Evolutionary conservation across 2,329 filamentous ascomycete species (phyloP).

Genomic region (Hymenoscyphus fructigenus): DNA sequence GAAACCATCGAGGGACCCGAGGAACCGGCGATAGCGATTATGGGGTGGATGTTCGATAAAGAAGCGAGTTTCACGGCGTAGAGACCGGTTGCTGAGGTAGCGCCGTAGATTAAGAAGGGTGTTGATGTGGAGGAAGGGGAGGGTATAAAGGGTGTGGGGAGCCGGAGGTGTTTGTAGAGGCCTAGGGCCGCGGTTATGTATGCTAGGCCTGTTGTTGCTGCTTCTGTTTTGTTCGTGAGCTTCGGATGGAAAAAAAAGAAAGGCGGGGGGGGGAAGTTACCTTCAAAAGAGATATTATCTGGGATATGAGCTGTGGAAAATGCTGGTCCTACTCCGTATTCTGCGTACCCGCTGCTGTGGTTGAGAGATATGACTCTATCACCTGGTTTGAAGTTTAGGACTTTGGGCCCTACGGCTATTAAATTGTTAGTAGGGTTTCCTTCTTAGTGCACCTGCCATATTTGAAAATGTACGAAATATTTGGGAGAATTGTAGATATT

Average conservation of each 20-base stretch:
- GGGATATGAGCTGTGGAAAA: conserved; percentile 52
- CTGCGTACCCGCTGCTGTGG: conserved; percentile 55
- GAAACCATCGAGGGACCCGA: conserved; percentile 47
- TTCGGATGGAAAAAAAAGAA: not conserved
- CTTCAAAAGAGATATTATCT: conserved; percentile 34
- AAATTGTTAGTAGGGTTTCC: conserved; percentile 43
- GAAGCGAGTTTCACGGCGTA: conserved; percentile 53
- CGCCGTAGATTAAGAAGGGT: conserved; percentile 49
- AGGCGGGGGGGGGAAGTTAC: conserved; percentile 16
- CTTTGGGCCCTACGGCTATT: conserved; percentile 48
- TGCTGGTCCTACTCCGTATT: conserved; percentile 57
- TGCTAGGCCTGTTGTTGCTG: conserved; percentile 45
- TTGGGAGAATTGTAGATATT: too few relatives aligned
- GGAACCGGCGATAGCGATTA: conserved; percentile 56
- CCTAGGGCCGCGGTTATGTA: conserved; percentile 45
- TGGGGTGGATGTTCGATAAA: conserved; percentile 53
- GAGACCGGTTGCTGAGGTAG: conserved; percentile 52
- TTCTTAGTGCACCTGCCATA: conserved; percentile 11
- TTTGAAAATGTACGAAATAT: too few relatives aligned
- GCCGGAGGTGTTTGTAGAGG: conserved; percentile 39
- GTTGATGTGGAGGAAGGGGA: conserved; percentile 22
- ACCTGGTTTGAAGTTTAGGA: conserved; percentile 45
- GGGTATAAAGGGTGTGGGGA: conserved; percentile 41
- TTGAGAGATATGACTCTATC: conserved; percentile 51
- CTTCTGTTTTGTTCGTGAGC: not conserved